phyloP scores from a whole-genome alignment of 2,329 filamentous ascomycete genomes.

The Pochonia chlamydosporia region DNA sequence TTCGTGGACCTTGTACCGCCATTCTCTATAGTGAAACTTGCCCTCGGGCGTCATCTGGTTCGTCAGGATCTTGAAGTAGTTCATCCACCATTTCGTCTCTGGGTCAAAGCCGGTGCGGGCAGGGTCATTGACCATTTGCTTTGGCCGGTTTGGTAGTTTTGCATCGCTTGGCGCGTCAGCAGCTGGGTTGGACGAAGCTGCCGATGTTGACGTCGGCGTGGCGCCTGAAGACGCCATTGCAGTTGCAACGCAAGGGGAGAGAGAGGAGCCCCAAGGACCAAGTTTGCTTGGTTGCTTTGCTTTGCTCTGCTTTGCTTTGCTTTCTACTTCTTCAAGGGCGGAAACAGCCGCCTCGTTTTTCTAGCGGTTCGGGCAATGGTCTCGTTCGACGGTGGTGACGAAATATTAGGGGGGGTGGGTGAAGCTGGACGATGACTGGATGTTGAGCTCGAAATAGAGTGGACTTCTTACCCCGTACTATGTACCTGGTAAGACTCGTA shows the following conservation, averaged over 20 bases:
- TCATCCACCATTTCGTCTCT: slow-evolving; percentile 63
- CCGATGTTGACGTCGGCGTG: slow-evolving; percentile 10
- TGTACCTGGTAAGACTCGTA: neutral
- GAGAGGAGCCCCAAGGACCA: neutral
- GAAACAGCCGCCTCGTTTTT: neutral
- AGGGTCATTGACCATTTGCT: slow-evolving; percentile 51
- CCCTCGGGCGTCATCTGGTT: slow-evolving; percentile 66
- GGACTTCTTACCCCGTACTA: neutral
- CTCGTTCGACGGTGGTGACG: too few species aligned
- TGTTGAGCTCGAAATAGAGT: neutral
- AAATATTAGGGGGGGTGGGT: neutral
- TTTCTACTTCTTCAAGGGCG: neutral
- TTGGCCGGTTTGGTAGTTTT: slow-evolving; percentile 10
- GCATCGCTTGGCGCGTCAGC: slow-evolving; percentile 7
- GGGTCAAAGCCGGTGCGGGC: slow-evolving; percentile 59
- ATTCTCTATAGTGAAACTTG: slow-evolving; percentile 69
- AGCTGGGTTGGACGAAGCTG: slow-evolving; percentile 7
- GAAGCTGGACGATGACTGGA: slow-evolving; percentile 4
- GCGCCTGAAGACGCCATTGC: slow-evolving; percentile 7
- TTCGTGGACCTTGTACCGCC: slow-evolving; percentile 70
- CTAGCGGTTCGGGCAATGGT: too few species aligned
- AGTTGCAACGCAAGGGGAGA: slow-evolving; percentile 1
- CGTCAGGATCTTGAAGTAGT: slow-evolving; percentile 77
- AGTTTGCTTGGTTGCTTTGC: neutral
- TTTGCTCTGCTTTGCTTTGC: neutral